These are phyloP conservation scores for Wickerhamomyces sp. DNA, from an alignment of 1,139 yeast species.

Conservation along the genomic window DNA sequence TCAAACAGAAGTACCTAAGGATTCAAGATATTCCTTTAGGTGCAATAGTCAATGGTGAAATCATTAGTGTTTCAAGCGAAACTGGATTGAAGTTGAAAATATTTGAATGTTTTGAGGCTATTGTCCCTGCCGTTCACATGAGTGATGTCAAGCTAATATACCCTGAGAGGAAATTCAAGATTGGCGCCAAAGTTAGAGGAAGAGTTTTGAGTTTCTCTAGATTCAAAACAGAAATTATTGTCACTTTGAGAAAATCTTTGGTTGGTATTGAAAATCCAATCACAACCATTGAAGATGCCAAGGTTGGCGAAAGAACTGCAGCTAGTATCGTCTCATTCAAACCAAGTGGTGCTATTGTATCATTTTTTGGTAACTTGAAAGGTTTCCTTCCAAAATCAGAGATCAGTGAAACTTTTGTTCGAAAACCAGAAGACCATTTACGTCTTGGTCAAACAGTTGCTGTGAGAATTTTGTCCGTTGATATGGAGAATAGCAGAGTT, in stretches of 20 bases:
- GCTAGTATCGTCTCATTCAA: constrained; percentile 75
- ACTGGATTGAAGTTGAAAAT: constrained; percentile 66
- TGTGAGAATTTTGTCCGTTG: constrained; percentile 59
- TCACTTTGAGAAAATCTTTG: constrained; percentile 80
- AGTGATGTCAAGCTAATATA: constrained; percentile 80
- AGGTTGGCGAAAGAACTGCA: constrained; percentile 56
- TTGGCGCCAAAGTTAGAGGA: constrained; percentile 74
- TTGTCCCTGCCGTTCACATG: constrained; percentile 71
- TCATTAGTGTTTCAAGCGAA: constrained; percentile 60
- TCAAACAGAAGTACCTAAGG: constrained; percentile 62
- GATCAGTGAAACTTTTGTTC: constrained; percentile 83
- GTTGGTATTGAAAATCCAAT: constrained; percentile 65
- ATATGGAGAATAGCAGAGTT: constrained; percentile 50
- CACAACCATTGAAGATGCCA: constrained; percentile 46
- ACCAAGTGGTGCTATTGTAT: constrained; percentile 74
- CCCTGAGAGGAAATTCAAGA: constrained; percentile 89
- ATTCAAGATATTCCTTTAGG: constrained; percentile 76
- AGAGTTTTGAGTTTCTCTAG: constrained; percentile 46
- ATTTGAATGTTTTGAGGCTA: constrained; percentile 62
- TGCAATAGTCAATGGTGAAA: constrained; percentile 53
- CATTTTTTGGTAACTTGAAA: constrained; percentile 72
- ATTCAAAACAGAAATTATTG: constrained; percentile 39
- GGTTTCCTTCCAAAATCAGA: constrained; percentile 86
- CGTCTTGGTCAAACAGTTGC: constrained; percentile 80
- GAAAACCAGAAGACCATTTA: constrained; percentile 71